These are phyloP conservation scores for Debaryomyces singareniensis DNA, from an alignment of 1,139 yeast species.

Conservation along the genomic window DNA sequence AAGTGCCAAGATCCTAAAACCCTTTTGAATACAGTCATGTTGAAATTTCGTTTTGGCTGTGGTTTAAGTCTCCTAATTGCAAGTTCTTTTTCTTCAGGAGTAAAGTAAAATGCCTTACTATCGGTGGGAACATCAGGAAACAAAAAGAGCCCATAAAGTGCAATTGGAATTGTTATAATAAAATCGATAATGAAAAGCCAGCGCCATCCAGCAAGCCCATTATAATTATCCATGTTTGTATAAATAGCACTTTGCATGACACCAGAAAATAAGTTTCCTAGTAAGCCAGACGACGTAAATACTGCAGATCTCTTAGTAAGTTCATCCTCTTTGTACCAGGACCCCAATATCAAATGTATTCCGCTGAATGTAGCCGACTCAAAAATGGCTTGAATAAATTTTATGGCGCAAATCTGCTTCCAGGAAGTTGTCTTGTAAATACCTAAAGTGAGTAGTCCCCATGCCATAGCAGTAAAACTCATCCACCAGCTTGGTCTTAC, in stretches of 20 bases:
- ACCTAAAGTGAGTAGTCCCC: conserved; percentile 15
- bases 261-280: conserved; percentile 44
- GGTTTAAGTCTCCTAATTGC: conserved; percentile 13
- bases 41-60: conserved; percentile 20
- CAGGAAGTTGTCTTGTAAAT: conserved; percentile 14
- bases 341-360: conserved; percentile 45
- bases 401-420: conserved; percentile 19
- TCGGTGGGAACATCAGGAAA: conserved; percentile 57
- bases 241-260: conserved; percentile 32
- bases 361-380: conserved; percentile 32
- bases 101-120: conserved; percentile 25
- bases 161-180: conserved; percentile 38
- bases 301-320: conserved; percentile 44
- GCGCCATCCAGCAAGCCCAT: conserved; percentile 33
- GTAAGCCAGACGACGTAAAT: conserved; percentile 46
- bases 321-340: conserved; percentile 48
- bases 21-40: conserved; percentile 41
- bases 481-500: conserved; percentile 9
- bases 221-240: conserved; percentile 21
- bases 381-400: conserved; percentile 25
- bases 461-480: conserved; percentile 8
- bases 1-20: conserved; percentile 22
- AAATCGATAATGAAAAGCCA: conserved; percentile 36
- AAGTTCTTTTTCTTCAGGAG: conserved; percentile 12
- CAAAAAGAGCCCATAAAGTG: conserved; percentile 45